Percentiles rank a stretch among this genome's conserved stretches.
Conservation (phyloP, 176 grass and related monocot species). For the Oryza nivara region DNA sequence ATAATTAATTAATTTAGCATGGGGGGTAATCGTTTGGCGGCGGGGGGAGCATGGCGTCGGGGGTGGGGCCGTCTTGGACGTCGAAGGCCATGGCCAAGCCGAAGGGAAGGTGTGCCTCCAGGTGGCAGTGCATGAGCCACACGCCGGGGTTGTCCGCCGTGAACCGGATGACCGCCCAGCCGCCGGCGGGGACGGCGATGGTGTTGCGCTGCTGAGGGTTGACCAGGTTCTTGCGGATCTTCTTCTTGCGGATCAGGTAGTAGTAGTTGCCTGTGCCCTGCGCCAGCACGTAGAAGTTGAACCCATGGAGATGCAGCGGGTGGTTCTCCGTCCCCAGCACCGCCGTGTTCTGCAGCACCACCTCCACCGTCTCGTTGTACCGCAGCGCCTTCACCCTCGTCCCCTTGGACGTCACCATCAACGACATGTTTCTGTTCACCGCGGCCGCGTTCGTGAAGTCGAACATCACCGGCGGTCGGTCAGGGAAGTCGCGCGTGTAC, state of each 20-base stretch:
- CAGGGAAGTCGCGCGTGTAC: slow-evolving; percentile 68
- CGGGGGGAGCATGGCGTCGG: slow-evolving; percentile 55
- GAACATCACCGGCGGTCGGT: slow-evolving; percentile 49
- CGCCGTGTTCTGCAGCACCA: slow-evolving; percentile 74
- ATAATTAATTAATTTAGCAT: background rate
- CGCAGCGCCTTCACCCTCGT: slow-evolving; percentile 58
- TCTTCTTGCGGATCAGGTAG: background rate
- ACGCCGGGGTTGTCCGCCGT: slow-evolving; percentile 62
- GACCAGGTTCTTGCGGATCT: slow-evolving; percentile 27
- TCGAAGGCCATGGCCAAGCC: slow-evolving; percentile 63
- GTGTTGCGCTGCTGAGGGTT: slow-evolving; percentile 69
- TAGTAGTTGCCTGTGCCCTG: slow-evolving; percentile 58
- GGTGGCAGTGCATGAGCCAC: slow-evolving; percentile 69
- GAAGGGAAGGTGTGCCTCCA: slow-evolving; percentile 60
- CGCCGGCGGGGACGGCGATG: slow-evolving; percentile 46
- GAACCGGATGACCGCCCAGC: slow-evolving; percentile 68
- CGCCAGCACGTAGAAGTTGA: slow-evolving; percentile 58
- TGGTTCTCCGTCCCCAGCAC: slow-evolving; percentile 58
- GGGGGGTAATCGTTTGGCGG: slow-evolving; percentile 58
- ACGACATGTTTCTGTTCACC: background rate
- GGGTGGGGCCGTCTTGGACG: slow-evolving; percentile 62
- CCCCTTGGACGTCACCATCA: slow-evolving; percentile 41
- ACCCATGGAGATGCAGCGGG: slow-evolving; percentile 62
- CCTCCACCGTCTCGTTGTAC: slow-evolving; percentile 64
- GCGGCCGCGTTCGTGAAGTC: slow-evolving; percentile 47